phyloP scores from a whole-genome alignment of 108 stramenopile species.

The Aurantiochytrium sp. region DNA sequence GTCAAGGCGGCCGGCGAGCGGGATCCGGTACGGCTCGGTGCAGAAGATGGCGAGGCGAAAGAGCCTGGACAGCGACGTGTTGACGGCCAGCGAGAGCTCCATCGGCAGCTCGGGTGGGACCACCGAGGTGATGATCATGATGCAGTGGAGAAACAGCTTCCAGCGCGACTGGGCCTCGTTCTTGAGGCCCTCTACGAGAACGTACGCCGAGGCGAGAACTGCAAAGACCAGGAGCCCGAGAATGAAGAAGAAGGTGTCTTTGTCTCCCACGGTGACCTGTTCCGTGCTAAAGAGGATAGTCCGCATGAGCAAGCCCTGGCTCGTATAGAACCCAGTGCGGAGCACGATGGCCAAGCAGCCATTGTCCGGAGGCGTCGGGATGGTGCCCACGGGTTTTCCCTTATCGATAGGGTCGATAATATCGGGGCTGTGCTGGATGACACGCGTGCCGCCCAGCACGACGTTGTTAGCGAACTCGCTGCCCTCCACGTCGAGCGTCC shows the following conservation, averaged over 20 bases:
- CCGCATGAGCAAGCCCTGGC: conserved; percentile 84
- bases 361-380: conserved; percentile 69
- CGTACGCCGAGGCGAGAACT: conserved; percentile 68
- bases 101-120: conserved; percentile 94
- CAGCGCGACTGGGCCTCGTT: conserved; percentile 69
- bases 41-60: conserved; percentile 74
- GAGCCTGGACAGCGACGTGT: conserved; percentile 76
- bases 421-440: not conserved
- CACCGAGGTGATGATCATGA: conserved; percentile 91
- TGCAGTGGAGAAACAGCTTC: conserved; percentile 85
- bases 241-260: conserved; percentile 85
- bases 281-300: conserved; percentile 77
- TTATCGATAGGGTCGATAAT: not conserved
- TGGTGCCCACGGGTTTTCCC: conserved; percentile 33
- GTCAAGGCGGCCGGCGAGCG: conserved; percentile 80
- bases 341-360: conserved; percentile 79
- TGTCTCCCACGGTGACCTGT: conserved; percentile 63
- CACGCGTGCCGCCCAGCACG: conserved; percentile 52
- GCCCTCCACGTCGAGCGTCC: not conserved
- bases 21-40: conserved; percentile 93
- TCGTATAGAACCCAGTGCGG: conserved; percentile 87
- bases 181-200: conserved; percentile 71
- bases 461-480: not conserved
- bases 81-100: conserved; percentile 90
- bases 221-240: conserved; percentile 77